These are phyloP conservation scores for Chalciporus pseudorubinellus DNA, from an alignment of 768 basidiomycete genomes.

Conservation along the genomic window DNA sequence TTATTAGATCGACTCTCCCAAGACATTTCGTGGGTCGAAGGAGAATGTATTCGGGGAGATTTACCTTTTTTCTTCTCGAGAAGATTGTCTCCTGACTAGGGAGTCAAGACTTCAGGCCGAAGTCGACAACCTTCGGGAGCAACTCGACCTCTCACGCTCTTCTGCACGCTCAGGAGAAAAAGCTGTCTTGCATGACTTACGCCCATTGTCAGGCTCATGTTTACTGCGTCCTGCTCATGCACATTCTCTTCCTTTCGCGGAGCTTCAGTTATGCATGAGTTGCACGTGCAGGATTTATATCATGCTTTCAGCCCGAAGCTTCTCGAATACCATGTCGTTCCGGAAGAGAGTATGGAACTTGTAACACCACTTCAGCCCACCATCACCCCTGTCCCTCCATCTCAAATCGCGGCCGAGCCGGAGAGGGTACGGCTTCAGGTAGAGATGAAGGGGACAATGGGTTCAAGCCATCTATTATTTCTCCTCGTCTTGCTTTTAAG, in stretches of 20 bases:
- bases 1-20: slow-evolving; percentile 34
- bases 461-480: not conserved
- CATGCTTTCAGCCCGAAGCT: slow-evolving; percentile 15
- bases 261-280: not conserved
- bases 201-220: slow-evolving; percentile 10
- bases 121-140: slow-evolving; percentile 26
- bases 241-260: not conserved
- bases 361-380: slow-evolving; percentile 46
- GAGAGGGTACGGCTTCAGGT: slow-evolving; percentile 16
- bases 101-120: slow-evolving; percentile 31
- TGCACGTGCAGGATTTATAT: slow-evolving; percentile 5
- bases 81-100: too few relatives aligned
- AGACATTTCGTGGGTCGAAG: slow-evolving; percentile 30
- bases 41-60: slow-evolving; percentile 37
- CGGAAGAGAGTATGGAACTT: slow-evolving; percentile 51
- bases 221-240: slow-evolving; percentile 3
- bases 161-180: slow-evolving; percentile 33
- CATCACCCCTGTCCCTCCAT: slow-evolving; percentile 8
- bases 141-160: slow-evolving; percentile 27
- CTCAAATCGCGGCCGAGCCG: slow-evolving; percentile 6
- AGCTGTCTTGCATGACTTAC: slow-evolving; percentile 34
- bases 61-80: not conserved
- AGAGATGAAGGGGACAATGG: not conserved
- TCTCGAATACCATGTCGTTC: slow-evolving; percentile 34
- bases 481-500: too few relatives aligned